Evolutionary conservation across 805 yeast species (phyloP), one percentile per base, ranked within the genome.

Genomic region (Nakazawaea siamensis): DNA sequence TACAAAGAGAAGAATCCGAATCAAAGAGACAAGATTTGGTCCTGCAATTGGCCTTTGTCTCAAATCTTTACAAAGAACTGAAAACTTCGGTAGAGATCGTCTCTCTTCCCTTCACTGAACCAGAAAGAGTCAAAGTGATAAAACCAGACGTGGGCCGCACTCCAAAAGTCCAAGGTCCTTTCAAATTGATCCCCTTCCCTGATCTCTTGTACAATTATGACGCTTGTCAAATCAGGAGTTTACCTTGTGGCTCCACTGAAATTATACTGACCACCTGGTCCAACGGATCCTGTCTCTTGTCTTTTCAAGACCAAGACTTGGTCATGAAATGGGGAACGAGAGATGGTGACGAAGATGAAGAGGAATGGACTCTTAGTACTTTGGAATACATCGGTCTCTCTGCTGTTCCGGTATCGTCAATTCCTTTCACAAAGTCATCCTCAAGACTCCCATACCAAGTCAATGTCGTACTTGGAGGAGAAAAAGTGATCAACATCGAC

Each of bases 171-270:
- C 76, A 70, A 46, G 85, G 85, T 2, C 81, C 85, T 2, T 58
- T 73, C 35, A 45, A 59, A 1, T 55, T 76, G 11, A 48, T 55
- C 20, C 81, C 83, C 3, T 79, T 63, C 43, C 81, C 83, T 1
- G 67, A 63, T 3, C 52, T 48, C 9, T 50, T 79, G 3, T 77
- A 80, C 48, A 60, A 57, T 3, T 67, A 60, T 23, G 59, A 60
- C 7, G 70, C 72, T 1, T 40, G 51, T 5, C 61, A 58, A 21
- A 46, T 73, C 7, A 28, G 46, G 1, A 37, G 54, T 4, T 10
- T 50, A 31, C 44, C 47, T 3, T 49, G 58, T 24, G 55, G 50
- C 5, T 35, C 41, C 1, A 55, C 27, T 24, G 58, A 13, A 38
- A 42, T 18, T 27, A 55, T 16, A 31, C 50, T 5, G 52, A 26